Conservation (phyloP, 2,329 filamentous ascomycete species). For the Pseudogymnoascus sp. region DNA sequence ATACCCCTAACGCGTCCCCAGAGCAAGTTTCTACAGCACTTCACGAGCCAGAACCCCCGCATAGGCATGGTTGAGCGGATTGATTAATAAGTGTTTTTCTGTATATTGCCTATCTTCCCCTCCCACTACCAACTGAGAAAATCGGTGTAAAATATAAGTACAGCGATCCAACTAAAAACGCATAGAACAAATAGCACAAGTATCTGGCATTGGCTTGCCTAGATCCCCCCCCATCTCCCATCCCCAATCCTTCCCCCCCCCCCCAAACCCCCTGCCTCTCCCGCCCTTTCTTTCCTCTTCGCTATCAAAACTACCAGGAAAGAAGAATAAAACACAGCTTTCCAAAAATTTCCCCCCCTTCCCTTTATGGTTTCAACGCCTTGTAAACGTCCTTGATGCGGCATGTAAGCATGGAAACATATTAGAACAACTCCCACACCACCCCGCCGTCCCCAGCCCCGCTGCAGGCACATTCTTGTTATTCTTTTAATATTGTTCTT, state of each 20-base stretch:
- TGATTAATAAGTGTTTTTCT: not conserved
- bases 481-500: not conserved
- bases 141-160: not conserved
- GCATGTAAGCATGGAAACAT: constrained; percentile 6
- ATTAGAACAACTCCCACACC: not conserved
- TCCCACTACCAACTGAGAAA: not conserved
- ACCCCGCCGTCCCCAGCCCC: not conserved
- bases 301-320: not conserved
- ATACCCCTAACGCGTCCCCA: not conserved
- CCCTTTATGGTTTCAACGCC: constrained; percentile 4
- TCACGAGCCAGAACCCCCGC: not conserved
- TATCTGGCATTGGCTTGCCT: not conserved
- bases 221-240: not conserved
- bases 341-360: not conserved
- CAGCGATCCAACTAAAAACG: not conserved
- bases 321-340: not conserved
- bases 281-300: not conserved
- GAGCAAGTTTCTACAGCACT: not conserved
- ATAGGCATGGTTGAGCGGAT: not conserved
- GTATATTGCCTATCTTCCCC: not conserved
- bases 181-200: not conserved
- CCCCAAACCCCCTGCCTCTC: not conserved
- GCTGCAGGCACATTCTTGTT: not conserved
- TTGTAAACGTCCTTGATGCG: constrained; percentile 6
- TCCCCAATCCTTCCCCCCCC: not conserved